Base-by-base conservation (phyloP, 1,284 basidiomycete genomes). In the Tilletiaria anomala region DNA sequence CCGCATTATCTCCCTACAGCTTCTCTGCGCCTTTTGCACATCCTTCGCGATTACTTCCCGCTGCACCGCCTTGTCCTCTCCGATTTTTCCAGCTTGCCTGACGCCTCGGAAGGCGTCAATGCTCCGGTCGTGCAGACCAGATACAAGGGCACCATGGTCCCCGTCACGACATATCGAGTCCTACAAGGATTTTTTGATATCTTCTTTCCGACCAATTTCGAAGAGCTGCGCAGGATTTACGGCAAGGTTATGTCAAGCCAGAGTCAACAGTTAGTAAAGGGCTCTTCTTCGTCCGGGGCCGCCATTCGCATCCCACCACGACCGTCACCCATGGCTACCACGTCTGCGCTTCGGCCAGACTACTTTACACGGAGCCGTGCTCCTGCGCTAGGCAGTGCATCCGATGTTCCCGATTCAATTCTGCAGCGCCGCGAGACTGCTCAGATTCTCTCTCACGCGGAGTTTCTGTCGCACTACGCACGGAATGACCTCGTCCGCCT, bases 101-200 rank as follows among this genome's bases (percentile, higher is more conserved):
- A 97, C 50, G 75, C 86, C 0, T 78, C 94, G 5, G 6, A 76
- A 2, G 93, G 91, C 1, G 67, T 76, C 47, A 87, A 84, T 61
- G 84, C 83, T 0, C 93, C 93, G 5, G 93, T 97, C 16, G 93
- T 97, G 18, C 93, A 99, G 71, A 97, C 93, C 15, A 77, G 87
- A 38, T 80, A 82, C 62, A 76, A 76, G 24, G 82, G 81, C 45
- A 75, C 75, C 37, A 91, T 86, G 68, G 48, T 69, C 34, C 82
- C 93, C 2, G 88, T 85, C 56, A 75, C 80, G 45, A 96, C 85
- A 14, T 77, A 94, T 48, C 76, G 91, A 53, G 93, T 97, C 44
- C 79, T 82, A 53, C 93, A 85, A 62, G 93, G 93, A 10, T 91
- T 79, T 70, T 99, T 99, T 68, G 93, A 99, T 70, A 97, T 97